These are phyloP conservation scores for Plectranthus barbatus DNA, from an alignment of 257 asterid genomes.

Conservation along the genomic window DNA sequence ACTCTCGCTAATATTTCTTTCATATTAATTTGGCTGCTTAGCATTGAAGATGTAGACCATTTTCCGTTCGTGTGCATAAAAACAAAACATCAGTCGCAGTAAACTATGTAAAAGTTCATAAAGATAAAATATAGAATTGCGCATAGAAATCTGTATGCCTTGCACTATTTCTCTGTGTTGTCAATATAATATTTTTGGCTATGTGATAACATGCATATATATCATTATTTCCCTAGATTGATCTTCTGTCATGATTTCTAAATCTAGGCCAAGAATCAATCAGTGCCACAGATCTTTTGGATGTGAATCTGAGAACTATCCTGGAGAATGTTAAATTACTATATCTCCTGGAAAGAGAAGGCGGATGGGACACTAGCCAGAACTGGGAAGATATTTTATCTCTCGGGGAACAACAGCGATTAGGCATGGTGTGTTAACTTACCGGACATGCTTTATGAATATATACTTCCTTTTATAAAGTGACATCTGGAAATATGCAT, in stretches of 20 bases:
- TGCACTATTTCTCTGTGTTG: neutral
- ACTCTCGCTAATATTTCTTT: neutral
- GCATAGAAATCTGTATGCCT: neutral
- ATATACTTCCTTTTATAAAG: neutral
- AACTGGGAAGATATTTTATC: slow-evolving; percentile 99
- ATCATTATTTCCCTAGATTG: neutral
- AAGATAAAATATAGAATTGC: neutral
- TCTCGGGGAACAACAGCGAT: slow-evolving; percentile 96
- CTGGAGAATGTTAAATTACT: slow-evolving; percentile 76
- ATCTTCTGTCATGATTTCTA: slow-evolving; percentile 14
- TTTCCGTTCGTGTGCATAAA: neutral
- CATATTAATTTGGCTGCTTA: neutral
- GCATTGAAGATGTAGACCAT: neutral
- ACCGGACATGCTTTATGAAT: slow-evolving; percentile 1
- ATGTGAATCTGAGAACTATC: slow-evolving; percentile 61
- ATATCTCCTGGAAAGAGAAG: slow-evolving; percentile 95
- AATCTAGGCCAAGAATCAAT: slow-evolving; percentile 41
- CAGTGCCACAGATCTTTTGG: slow-evolving; percentile 33
- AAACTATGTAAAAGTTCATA: neutral
- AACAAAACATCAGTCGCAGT: neutral
- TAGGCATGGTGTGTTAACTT: slow-evolving; percentile 77
- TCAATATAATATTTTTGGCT: neutral
- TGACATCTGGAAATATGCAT: neutral
- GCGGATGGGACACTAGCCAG: slow-evolving; percentile 79
- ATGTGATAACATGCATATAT: neutral